Base-by-base conservation (phyloP, 2,329 filamentous ascomycete genomes). In the Trichoderma arundinaceum region DNA sequence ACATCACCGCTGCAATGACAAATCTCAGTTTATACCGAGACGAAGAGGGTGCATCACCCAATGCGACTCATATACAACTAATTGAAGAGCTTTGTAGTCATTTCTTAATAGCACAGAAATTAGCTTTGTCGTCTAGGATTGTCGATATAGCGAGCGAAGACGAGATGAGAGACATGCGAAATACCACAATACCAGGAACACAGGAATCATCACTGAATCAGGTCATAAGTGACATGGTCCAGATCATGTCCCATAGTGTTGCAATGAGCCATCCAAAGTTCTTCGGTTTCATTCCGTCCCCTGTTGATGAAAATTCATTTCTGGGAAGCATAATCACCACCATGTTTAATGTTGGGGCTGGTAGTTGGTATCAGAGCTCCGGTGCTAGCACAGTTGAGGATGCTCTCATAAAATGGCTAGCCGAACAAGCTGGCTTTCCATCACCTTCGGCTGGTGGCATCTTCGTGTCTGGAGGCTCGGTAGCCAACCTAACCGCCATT, bases 401-500 rank as follows among this genome's bases (percentile, higher is more conserved):
- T 59, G 67, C 68, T 1, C n/a, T 73, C 49, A 69, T 72, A 2
- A 67, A 68, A 22, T 73, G 72, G 71, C 39, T 73, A 1, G 69
- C 71, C 0, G 49, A 57, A 1, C 54, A 53, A 12, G 67, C 68
- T 6, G 71, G 71, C 0, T 68, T 73, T 3, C 69, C 68, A 0
- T 33, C 52, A 0, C 22, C 22, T 28, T 71, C 69, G 12, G 60
- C 70, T 3, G 71, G 71, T 0, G 69, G 72, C 0, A 54, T 72
- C 10, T 72, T 66, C 32, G 71, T 73, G 7, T 73, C 72, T 1
- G 72, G 71, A 2, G 72, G 71, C 4, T 71, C 70, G n/a, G 72
- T 73, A 66, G 72, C 69, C 19, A 73, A 73, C 46, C 17, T 73
- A 38, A 69, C 70, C 62, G 72, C 67, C 0, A 68, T 73, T 15